Base-by-base conservation (phyloP, 208 protist genomes). In the Leptomonas pyrrhocoris region DNA sequence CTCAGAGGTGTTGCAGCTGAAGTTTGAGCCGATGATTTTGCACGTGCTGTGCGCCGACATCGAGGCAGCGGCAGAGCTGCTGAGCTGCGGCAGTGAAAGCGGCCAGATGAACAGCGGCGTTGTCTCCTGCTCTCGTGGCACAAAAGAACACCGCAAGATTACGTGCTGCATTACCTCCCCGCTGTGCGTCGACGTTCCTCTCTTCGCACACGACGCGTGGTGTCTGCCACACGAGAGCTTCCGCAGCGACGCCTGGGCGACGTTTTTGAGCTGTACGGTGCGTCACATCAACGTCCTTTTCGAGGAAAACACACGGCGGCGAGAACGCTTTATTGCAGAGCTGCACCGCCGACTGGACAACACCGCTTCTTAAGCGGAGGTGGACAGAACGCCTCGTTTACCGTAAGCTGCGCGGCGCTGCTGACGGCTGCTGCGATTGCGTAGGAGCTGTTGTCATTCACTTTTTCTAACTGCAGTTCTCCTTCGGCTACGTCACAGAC, bases 11-110 rank as follows among this genome's bases (percentile, higher is more conserved):
- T 64, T 96, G 45, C 84, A 94, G 76, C 63, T 94, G 3, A 93
- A 94, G 79, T 96, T 93, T 59, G 83, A 93, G 65, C 91, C 91
- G 9, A 92, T 94, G 84, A 94, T 96, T 61, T 40, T 96, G 45
- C 91, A 96, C 65, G 54, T 92, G 19, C 74, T 89, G 11, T 93
- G 86, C 61, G 73, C 64, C 19, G 85, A 84, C 48, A 19, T 94
- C 19, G 73, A 89, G 11, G 84, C 83, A 0, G 88, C 85, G 0
- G 68, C 80, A 13, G 69, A 69, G 46, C 68, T 96, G 49, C 64
- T 93, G 60, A 86, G 90, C 77, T 92, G 84, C 51, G 91, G 80
- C 16, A 83, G 75, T 43, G 88, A 90, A 57, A 85, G 78, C n/a
- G 90, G 79, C 1, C 88, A 94, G 75, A 90, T 84, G 80, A 85